phyloP scores from a whole-genome alignment of 192 early-diverging fungal genomes.

The Obelidium mucronatum region DNA sequence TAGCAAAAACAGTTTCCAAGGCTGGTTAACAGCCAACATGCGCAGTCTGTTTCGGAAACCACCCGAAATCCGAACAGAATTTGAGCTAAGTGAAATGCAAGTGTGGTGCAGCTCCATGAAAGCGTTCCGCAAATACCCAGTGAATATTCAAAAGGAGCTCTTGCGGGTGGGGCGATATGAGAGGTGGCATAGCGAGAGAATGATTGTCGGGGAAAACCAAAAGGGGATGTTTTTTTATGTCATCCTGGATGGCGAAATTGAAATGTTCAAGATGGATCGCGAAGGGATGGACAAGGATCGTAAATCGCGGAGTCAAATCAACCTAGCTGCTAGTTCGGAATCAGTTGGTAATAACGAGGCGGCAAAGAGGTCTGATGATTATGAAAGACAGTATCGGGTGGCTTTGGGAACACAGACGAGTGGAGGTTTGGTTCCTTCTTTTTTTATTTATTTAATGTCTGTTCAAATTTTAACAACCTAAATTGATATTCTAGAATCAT shows the following conservation, averaged over 20 bases:
- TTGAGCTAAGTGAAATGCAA: conserved; percentile 44
- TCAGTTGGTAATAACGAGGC: not conserved
- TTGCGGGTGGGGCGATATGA: conserved; percentile 42
- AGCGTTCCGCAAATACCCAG: conserved; percentile 27
- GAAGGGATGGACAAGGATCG: conserved; percentile 22
- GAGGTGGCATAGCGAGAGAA: conserved; percentile 41
- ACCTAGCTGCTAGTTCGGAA: not conserved
- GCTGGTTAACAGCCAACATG: conserved; percentile 44
- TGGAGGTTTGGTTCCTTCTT: conserved; percentile 42
- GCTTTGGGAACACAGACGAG: conserved; percentile 35
- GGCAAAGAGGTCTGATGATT: conserved; percentile 21
- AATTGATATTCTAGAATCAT: conserved; percentile 38
- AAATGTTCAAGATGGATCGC: conserved; percentile 44
- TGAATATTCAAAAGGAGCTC: conserved; percentile 34
- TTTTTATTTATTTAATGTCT: not conserved
- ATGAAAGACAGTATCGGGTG: conserved; percentile 41
- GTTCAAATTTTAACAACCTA: too few species aligned
- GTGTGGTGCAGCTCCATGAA: conserved; percentile 21
- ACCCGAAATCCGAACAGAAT: conserved; percentile 19
- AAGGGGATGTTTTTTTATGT: conserved; percentile 43
- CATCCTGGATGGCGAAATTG: conserved; percentile 51
- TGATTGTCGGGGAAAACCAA: conserved; percentile 45
- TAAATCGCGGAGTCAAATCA: not conserved
- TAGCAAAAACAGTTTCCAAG: conserved; percentile 43
- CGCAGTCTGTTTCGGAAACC: conserved; percentile 45